Conservation (phyloP, 306 rosid species). For the Lathyrus oleraceus region DNA sequence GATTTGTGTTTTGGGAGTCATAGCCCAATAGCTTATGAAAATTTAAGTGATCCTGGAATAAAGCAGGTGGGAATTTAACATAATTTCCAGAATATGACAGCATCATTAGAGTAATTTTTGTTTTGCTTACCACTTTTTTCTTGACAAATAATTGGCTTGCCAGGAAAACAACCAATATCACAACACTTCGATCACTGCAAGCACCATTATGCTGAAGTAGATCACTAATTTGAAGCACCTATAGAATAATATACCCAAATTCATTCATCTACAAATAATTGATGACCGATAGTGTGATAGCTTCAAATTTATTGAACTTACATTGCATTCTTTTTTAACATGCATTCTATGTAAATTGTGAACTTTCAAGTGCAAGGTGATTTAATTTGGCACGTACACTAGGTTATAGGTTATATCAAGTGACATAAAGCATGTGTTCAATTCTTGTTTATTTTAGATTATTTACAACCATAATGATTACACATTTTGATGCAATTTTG, state of each 20-base stretch:
- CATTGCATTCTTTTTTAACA: neutral
- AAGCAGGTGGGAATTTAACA: neutral
- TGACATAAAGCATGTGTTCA: conserved; percentile 6
- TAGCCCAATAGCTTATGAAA: conserved; percentile 76
- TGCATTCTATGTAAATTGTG: neutral
- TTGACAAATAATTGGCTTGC: conserved; percentile 81
- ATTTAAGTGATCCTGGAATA: conserved; percentile 69
- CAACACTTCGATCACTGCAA: conserved; percentile 74
- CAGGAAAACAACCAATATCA: conserved; percentile 85
- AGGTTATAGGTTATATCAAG: neutral
- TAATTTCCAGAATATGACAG: conserved; percentile 15
- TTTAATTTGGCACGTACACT: neutral
- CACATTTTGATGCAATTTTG: conserved; percentile 15
- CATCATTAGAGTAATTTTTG: conserved; percentile 11
- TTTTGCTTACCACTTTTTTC: conserved; percentile 74
- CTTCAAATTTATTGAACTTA: neutral
- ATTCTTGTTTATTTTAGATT: neutral
- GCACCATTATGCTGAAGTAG: conserved; percentile 76
- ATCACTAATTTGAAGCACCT: conserved; percentile 93
- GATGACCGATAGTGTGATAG: neutral
- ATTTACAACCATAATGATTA: neutral
- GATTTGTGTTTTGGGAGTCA: conserved; percentile 54
- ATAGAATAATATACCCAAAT: conserved; percentile 22
- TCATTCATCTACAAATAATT: neutral
- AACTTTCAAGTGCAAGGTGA: neutral